A percentile compares a stretch with the other conserved stretches of the same genome.
phyloP scores from a whole-genome alignment of 1,284 basidiomycete species.

The Moesziomyces antarcticus region DNA sequence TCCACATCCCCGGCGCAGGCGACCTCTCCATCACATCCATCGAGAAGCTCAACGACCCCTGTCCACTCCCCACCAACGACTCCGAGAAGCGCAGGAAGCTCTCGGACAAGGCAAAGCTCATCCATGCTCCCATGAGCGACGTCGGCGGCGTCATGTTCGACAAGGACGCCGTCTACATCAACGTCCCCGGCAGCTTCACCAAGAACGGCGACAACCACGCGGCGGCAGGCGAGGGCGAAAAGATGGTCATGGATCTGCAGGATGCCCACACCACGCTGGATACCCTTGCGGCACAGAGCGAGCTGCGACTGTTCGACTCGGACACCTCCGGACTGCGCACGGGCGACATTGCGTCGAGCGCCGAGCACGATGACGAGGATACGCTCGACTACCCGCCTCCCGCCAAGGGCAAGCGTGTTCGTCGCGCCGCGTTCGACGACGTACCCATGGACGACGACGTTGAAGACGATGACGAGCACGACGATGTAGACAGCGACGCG shows the following conservation, averaged over 20 bases:
- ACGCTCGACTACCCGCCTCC: slow-evolving; percentile 8
- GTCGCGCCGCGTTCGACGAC: slow-evolving; percentile 59
- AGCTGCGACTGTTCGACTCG: slow-evolving; percentile 87
- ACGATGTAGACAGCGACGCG: slow-evolving; percentile 55
- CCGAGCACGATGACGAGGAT: slow-evolving; percentile 9
- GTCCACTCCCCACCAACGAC: slow-evolving; percentile 89
- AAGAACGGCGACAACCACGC: slow-evolving; percentile 71
- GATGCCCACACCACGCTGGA: slow-evolving; percentile 85
- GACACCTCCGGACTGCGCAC: slow-evolving; percentile 69
- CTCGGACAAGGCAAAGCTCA: slow-evolving; percentile 93
- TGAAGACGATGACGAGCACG: slow-evolving; percentile 54
- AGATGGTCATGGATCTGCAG: slow-evolving; percentile 97
- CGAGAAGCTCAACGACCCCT: slow-evolving; percentile 86
- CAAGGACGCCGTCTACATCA: slow-evolving; percentile 98
- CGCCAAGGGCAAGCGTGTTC: slow-evolving; percentile 36
- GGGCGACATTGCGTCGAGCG: slow-evolving; percentile 4
- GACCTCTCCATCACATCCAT: slow-evolving; percentile 80
- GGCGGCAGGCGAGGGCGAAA: slow-evolving; percentile 83
- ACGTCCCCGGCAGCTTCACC: slow-evolving; percentile 93
- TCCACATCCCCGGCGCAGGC: slow-evolving; percentile 95
- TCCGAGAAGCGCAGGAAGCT: slow-evolving; percentile 92
- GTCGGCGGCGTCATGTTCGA: slow-evolving; percentile 97
- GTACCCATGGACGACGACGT: slow-evolving; percentile 66
- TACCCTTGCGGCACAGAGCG: slow-evolving; percentile 81
- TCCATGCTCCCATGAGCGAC: slow-evolving; percentile 99